phyloP scores from a whole-genome alignment of 2,329 filamentous ascomycete species.

The Pseudogymnoascus verrucosus region DNA sequence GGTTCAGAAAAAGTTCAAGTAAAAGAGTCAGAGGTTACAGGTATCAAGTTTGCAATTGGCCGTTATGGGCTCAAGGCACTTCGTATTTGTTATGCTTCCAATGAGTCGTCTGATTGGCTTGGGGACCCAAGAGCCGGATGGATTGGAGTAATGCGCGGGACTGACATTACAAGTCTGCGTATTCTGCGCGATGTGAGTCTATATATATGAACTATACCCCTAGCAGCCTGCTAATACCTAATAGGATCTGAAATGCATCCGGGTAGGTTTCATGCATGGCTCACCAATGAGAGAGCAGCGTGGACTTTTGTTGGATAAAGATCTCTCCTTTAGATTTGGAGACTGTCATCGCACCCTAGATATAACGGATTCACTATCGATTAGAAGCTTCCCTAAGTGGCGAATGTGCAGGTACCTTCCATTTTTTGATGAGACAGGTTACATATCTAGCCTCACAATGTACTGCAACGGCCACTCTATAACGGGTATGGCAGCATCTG shows the following conservation, averaged over 20 bases:
- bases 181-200: conserved; percentile 6
- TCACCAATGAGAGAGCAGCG: not conserved
- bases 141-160: conserved; percentile 3
- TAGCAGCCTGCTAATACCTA: not conserved
- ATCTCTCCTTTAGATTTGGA: not conserved
- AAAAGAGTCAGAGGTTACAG: not conserved
- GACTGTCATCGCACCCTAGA: not conserved
- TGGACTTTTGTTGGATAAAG: conserved; percentile 3
- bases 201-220: not conserved
- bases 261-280: not conserved
- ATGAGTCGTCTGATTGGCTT: conserved; percentile 5
- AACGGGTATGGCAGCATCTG: too few relatives aligned
- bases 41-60: conserved; percentile 7
- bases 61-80: conserved; percentile 7
- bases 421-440: too few relatives aligned
- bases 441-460: too few relatives aligned
- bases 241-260: conserved; percentile 7
- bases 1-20: not conserved
- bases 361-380: too few relatives aligned
- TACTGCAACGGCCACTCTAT: too few relatives aligned
- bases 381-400: not conserved
- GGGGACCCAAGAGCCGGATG: not conserved
- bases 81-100: not conserved
- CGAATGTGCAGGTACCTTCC: not conserved
- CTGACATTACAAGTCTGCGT: not conserved